Evolutionary conservation across 345 rosid genomes (phyloP).

Genomic region (Eutrema yunnanense): DNA sequence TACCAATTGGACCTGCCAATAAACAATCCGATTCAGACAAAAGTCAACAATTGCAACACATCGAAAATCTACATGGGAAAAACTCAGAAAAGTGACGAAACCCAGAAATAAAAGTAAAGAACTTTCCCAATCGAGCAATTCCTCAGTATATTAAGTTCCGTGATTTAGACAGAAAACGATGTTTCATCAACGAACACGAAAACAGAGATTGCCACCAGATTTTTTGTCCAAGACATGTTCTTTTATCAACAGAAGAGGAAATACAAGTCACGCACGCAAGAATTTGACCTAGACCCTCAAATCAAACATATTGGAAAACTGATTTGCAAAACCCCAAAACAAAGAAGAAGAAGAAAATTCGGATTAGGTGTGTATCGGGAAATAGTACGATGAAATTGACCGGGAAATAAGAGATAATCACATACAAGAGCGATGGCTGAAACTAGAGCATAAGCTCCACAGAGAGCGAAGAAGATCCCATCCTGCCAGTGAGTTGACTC

Average conservation of each 20-base stretch:
- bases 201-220: neutral
- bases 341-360: neutral
- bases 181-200: conserved; percentile 2
- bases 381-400: neutral
- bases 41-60: conserved; percentile 3
- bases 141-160: neutral
- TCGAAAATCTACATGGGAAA: neutral
- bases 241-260: conserved; percentile 6
- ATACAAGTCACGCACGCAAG: neutral
- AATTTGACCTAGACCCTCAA: neutral
- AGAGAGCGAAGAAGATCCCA: conserved; percentile 83
- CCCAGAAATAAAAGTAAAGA: neutral
- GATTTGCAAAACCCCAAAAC: neutral
- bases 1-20: conserved; percentile 67
- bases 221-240: neutral
- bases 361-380: neutral
- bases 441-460: conserved; percentile 89
- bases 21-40: neutral
- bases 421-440: conserved; percentile 73
- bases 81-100: neutral
- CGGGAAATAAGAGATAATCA: neutral
- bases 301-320: neutral
- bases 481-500: conserved; percentile 90
- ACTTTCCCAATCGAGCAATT: neutral
- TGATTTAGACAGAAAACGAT: neutral